Conservation (phyloP, 2,329 filamentous ascomycete species). For the Diaporthe caulivora region DNA sequence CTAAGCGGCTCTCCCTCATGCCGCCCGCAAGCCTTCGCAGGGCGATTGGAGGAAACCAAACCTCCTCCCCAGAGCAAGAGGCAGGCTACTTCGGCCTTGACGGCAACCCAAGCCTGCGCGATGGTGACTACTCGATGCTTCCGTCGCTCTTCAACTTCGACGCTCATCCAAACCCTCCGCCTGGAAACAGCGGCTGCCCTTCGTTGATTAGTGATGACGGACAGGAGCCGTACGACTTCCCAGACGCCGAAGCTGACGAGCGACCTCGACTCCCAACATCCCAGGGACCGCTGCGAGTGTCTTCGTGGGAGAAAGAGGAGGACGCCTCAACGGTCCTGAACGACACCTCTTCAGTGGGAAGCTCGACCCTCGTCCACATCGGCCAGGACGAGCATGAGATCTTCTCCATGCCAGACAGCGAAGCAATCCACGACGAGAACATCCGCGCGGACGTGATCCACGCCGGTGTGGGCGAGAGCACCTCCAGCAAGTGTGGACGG, state of each 20-base stretch:
- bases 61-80: not conserved
- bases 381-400: not conserved
- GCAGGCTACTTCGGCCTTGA: not conserved
- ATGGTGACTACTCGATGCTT: not conserved
- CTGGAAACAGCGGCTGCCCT: conserved; percentile 2
- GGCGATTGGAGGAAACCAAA: too few relatives aligned
- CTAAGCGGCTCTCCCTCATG: not conserved
- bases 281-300: too few relatives aligned
- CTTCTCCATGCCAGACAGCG: not conserved
- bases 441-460: not conserved
- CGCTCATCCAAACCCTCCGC: not conserved
- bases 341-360: not conserved
- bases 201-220: conserved; percentile 4
- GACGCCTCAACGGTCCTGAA: not conserved
- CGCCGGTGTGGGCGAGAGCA: not conserved
- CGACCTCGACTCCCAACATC: not conserved
- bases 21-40: too few relatives aligned
- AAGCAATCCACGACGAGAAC: not conserved
- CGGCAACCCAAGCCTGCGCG: not conserved
- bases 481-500: not conserved
- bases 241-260: not conserved
- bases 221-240: not conserved
- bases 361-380: not conserved
- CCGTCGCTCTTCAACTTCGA: not conserved
- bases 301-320: not conserved